Conservation (phyloP, 2,329 filamentous ascomycete genomes). For the Alternaria panax region DNA sequence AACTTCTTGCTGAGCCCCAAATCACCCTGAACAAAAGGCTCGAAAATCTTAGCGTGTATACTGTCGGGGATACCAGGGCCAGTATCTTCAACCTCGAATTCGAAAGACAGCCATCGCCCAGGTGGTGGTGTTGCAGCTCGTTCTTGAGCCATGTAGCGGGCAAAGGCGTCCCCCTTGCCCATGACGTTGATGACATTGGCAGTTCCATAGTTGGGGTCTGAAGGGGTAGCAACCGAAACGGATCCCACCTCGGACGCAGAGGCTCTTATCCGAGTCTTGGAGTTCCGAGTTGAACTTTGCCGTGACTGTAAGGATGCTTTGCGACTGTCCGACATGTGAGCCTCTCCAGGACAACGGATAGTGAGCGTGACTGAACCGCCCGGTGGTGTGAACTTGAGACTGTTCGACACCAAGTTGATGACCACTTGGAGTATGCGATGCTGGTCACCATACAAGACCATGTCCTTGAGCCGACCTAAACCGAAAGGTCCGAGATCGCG, state of each 20-base stretch:
- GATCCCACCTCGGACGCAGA: slow-evolving; percentile 44
- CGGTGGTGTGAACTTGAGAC: slow-evolving; percentile 85
- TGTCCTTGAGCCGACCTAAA: slow-evolving; percentile 76
- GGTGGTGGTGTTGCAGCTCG: slow-evolving; percentile 58
- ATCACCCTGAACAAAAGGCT: slow-evolving; percentile 94
- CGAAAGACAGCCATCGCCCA: slow-evolving; percentile 74
- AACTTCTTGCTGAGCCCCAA: slow-evolving; percentile 87
- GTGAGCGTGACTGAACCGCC: slow-evolving; percentile 77
- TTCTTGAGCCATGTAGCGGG: slow-evolving; percentile 47
- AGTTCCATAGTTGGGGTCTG: slow-evolving; percentile 45
- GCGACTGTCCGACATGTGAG: slow-evolving; percentile 52
- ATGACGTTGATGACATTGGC: slow-evolving; percentile 55
- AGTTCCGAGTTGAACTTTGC: slow-evolving; percentile 49
- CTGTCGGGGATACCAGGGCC: slow-evolving; percentile 83
- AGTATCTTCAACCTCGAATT: slow-evolving; percentile 88
- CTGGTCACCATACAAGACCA: slow-evolving; percentile 91
- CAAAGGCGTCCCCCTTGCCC: slow-evolving; percentile 49
- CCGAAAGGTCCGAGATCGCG: slow-evolving; percentile 71
- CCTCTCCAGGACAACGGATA: slow-evolving; percentile 75
- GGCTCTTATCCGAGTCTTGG: slow-evolving; percentile 39
- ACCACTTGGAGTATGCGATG: slow-evolving; percentile 91
- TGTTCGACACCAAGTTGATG: slow-evolving; percentile 92
- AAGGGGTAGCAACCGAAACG: slow-evolving; percentile 32
- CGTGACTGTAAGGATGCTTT: slow-evolving; percentile 56
- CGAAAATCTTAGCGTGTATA: slow-evolving; percentile 84